Conservation (phyloP, 495 filamentous ascomycete genomes). For the Extremus antarcticus region DNA sequence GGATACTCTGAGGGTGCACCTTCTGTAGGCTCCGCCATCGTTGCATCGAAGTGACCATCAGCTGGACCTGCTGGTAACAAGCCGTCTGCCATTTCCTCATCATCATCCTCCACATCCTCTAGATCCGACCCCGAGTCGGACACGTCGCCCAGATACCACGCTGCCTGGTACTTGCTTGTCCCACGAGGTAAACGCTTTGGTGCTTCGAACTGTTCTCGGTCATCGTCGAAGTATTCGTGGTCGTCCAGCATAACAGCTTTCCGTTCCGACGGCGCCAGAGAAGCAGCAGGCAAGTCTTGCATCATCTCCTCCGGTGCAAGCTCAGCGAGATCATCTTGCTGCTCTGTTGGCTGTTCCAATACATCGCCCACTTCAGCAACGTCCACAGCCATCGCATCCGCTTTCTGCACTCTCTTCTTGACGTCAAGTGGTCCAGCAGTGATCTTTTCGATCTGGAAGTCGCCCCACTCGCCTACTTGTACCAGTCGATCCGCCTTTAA, state of each 20-base stretch:
- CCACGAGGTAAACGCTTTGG: constrained; percentile 78
- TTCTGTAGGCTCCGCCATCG: constrained; percentile 56
- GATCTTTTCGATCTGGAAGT: constrained; percentile 88
- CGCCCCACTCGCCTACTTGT: constrained; percentile 87
- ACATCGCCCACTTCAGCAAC: constrained; percentile 38
- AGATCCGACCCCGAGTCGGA: constrained; percentile 81
- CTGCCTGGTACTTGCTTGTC: constrained; percentile 85
- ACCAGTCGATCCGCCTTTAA: constrained; percentile 82
- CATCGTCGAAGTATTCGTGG: constrained; percentile 95
- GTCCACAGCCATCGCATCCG: constrained; percentile 63
- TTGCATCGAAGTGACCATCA: constrained; percentile 52
- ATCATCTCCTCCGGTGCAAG: constrained; percentile 78
- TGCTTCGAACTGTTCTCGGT: constrained; percentile 45
- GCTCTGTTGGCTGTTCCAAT: constrained; percentile 57
- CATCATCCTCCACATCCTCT: constrained; percentile 49
- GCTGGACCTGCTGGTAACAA: constrained; percentile 39
- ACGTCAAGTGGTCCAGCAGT: constrained; percentile 52
- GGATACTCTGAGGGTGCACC: constrained; percentile 68
- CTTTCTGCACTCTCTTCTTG: constrained; percentile 40
- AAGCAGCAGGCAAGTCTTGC: constrained; percentile 47
- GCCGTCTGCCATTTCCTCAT: constrained; percentile 38
- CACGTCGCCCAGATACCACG: constrained; percentile 81
- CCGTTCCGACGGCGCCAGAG: constrained; percentile 46
- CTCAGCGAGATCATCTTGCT: constrained; percentile 70
- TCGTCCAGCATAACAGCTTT: constrained; percentile 87